These are phyloP conservation scores for Boletus patriciae DNA, from an alignment of 768 basidiomycete genomes.

Conservation along the genomic window DNA sequence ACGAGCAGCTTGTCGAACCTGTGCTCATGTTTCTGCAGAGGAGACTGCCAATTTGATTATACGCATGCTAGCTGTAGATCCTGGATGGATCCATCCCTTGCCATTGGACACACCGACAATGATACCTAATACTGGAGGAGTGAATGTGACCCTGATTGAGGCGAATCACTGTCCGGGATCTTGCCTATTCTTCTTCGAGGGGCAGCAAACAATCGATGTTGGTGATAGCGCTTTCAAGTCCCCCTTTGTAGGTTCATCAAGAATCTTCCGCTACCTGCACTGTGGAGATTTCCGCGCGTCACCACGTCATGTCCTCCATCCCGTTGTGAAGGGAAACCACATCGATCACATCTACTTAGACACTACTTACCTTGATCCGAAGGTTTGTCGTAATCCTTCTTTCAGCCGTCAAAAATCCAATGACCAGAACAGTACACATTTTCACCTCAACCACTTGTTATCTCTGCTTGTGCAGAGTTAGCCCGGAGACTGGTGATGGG, in stretches of 20 bases:
- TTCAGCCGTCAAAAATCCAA: neutral
- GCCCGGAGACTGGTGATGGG: conserved; percentile 57
- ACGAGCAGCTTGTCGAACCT: neutral
- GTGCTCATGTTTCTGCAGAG: conserved; percentile 36
- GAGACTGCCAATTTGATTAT: conserved; percentile 89
- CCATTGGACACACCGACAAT: conserved; percentile 74
- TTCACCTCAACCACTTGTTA: conserved; percentile 92
- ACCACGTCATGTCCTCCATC: conserved; percentile 84
- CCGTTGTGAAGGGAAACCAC: conserved; percentile 73
- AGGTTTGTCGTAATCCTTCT: conserved; percentile 41
- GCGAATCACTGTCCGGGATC: conserved; percentile 99
- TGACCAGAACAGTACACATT: conserved; percentile 71
- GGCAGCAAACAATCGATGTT: conserved; percentile 82
- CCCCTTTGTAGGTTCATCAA: conserved; percentile 63
- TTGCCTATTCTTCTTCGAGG: conserved; percentile 91
- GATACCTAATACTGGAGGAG: conserved; percentile 81
- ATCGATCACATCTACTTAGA: conserved; percentile 92
- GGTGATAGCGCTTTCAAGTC: conserved; percentile 82
- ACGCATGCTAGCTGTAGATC: conserved; percentile 87
- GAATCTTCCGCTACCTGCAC: conserved; percentile 85
- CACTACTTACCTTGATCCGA: conserved; percentile 93
- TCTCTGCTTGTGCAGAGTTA: conserved; percentile 88
- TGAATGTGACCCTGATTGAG: conserved; percentile 90
- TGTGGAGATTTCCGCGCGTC: conserved; percentile 94
- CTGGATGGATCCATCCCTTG: conserved; percentile 84